These are phyloP conservation scores for Phytophthora europaea DNA, from an alignment of 352 stramenopile species.

Conservation along the genomic window DNA sequence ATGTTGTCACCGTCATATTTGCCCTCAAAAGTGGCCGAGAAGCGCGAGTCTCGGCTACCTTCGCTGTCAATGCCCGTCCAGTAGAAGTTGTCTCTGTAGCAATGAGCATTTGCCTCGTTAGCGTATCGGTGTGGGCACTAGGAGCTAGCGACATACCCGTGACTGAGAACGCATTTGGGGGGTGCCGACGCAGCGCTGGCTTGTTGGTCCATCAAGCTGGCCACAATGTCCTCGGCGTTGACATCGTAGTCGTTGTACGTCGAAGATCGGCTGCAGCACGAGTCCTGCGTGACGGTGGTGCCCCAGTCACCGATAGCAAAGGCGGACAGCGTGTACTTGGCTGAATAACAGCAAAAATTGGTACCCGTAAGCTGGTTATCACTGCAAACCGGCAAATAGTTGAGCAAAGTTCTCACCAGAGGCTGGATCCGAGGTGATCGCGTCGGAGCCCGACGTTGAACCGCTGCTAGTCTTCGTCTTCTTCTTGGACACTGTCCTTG, in stretches of 20 bases:
- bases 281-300: conserved; percentile 52
- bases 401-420: conserved; percentile 26
- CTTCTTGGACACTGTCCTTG: conserved; percentile 35
- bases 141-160: conserved; percentile 46
- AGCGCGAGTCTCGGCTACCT: conserved; percentile 60
- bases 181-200: conserved; percentile 48
- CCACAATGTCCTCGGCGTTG: conserved; percentile 61
- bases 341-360: conserved; percentile 11
- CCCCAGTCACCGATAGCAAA: conserved; percentile 78
- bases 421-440: conserved; percentile 68
- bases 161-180: conserved; percentile 71
- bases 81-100: conserved; percentile 82
- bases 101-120: conserved; percentile 7
- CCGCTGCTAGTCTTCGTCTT: conserved; percentile 33
- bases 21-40: conserved; percentile 74
- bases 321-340: conserved; percentile 51
- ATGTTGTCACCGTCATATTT: conserved; percentile 70
- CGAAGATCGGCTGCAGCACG: conserved; percentile 53
- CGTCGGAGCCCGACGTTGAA: conserved; percentile 30
- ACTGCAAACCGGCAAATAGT: background rate
- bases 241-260: conserved; percentile 61
- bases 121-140: background rate
- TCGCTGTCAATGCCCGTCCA: conserved; percentile 74
- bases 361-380: background rate
- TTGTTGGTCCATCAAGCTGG: conserved; percentile 59